A percentile compares a stretch with the other conserved stretches of the same genome.
phyloP scores from a whole-genome alignment of 495 filamentous ascomycete genomes.

The Penicillium macrosclerotiorum region DNA sequence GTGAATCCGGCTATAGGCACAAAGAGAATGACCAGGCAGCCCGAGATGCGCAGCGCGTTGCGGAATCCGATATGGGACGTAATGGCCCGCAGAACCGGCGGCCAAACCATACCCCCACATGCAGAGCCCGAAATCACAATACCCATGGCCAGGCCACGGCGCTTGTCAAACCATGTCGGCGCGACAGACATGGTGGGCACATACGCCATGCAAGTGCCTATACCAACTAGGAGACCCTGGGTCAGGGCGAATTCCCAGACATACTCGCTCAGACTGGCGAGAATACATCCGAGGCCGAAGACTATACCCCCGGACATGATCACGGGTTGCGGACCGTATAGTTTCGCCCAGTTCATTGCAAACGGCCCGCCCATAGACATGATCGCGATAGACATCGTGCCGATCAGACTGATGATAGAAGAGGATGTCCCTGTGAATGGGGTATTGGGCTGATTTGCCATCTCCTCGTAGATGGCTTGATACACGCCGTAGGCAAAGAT shows the following conservation, averaged over 20 bases:
- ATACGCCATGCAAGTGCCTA: constrained; percentile 46
- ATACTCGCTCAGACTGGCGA: constrained; percentile 51
- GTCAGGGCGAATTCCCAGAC: constrained; percentile 62
- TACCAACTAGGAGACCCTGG: constrained; percentile 55
- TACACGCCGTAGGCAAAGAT: constrained; percentile 47
- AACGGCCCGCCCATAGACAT: constrained; percentile 48
- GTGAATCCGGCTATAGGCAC: constrained; percentile 47
- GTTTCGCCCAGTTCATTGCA: constrained; percentile 37
- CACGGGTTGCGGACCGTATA: constrained; percentile 35
- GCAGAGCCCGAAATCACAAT: constrained; percentile 53
- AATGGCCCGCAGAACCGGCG: constrained; percentile 46
- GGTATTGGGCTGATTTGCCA: constrained; percentile 24
- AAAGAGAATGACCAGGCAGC: constrained; percentile 42
- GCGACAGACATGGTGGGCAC: constrained; percentile 54
- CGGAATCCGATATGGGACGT: constrained; percentile 49
- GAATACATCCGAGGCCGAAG: constrained; percentile 45
- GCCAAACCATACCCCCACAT: constrained; percentile 52
- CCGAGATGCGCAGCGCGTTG: constrained; percentile 52
- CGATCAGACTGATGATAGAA: constrained; percentile 42
- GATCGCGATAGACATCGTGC: constrained; percentile 40
- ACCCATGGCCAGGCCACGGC: constrained; percentile 53
- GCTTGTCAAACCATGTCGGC: constrained; percentile 55
- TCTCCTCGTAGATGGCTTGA: constrained; percentile 44
- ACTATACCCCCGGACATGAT: constrained; percentile 35
- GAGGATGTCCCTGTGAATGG: constrained; percentile 40